Evolutionary conservation across 345 rosid species (phyloP), one percentile per base, ranked within the genome.

Genomic region (Lumnitzera racemosa): DNA sequence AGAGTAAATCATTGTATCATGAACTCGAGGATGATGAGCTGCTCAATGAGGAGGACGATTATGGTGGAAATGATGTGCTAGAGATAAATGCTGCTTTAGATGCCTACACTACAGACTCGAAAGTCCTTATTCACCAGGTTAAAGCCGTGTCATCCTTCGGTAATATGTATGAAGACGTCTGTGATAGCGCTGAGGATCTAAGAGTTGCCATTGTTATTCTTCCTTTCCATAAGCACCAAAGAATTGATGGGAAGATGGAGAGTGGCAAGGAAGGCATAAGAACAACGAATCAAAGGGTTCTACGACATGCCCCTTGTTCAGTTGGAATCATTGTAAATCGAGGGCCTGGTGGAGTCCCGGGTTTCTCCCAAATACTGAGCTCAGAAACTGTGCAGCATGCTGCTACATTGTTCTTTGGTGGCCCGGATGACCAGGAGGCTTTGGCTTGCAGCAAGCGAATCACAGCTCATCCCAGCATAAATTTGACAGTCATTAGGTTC

Each of bases 351-450:
- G 96, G 95, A 2, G 83, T 85, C 64, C 92, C 85, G 2, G 66
- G 57, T 12, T 67, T 67, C 56, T 59, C 58, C 2, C 84, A 78
- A 52, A 84, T 90, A 51, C 79, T 73, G 17, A 77, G 77, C 10
- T 67, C 67, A 24, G 81, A 71, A 12, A 36, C 63, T 0, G 73
- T 79, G 24, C 98, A 89, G 56, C 78, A 81, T 11, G 86, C 83
- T 2, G 95, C 84, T 9, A 69, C 74, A 4, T 69, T 89, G 71
- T 91, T 91, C 66, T 91, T 91, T 10, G 95, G 92, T 17, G 98
- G 98, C 23, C 78, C 90, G 16, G 98, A 91, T 70, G 95, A 91
- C 63, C 83, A 96, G 12, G 98, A 91, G 75, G 98, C 98, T 16
- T 58, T 91, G 47, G 80, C 96, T 5, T 83, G 85, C 29, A 78